Conservation (phyloP, 2,329 filamentous ascomycete genomes). For the Botryotinia narcissicola region DNA sequence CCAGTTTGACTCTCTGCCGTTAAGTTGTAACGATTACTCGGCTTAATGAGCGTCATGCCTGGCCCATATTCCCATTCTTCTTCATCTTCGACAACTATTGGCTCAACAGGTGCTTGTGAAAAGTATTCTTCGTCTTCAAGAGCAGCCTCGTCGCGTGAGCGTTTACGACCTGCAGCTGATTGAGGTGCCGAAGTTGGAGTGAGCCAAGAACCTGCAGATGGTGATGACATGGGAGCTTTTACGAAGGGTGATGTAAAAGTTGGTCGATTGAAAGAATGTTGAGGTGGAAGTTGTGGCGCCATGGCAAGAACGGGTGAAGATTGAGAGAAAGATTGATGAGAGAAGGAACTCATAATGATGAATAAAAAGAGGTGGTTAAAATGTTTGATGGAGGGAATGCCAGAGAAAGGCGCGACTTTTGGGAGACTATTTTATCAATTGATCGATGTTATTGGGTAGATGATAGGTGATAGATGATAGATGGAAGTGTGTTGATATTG, state of each 20-base stretch:
- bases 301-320: slow-evolving; percentile 35
- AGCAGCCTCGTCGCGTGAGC: slow-evolving; percentile 71
- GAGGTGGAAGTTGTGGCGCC: slow-evolving; percentile 33
- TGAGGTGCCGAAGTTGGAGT: slow-evolving; percentile 26
- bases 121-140: slow-evolving; percentile 53
- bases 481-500: slow-evolving; percentile 4
- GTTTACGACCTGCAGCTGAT: slow-evolving; percentile 64
- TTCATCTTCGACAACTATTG: slow-evolving; percentile 50
- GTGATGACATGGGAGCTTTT: slow-evolving; percentile 27
- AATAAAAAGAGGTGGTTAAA: slow-evolving; percentile 13
- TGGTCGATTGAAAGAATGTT: slow-evolving; percentile 31
- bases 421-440: slow-evolving; percentile 16
- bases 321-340: slow-evolving; percentile 31
- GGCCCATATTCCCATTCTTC: slow-evolving; percentile 67
- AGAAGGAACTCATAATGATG: slow-evolving; percentile 33
- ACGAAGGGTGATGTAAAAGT: slow-evolving; percentile 33
- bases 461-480: neutral
- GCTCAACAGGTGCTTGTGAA: slow-evolving; percentile 37
- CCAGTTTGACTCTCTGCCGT: slow-evolving; percentile 67
- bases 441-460: slow-evolving; percentile 19
- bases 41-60: slow-evolving; percentile 72
- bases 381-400: slow-evolving; percentile 18
- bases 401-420: slow-evolving; percentile 1
- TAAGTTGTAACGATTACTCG: slow-evolving; percentile 53
- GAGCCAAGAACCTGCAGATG: slow-evolving; percentile 32